phyloP scores from a whole-genome alignment of 495 filamentous ascomycete species.

The Talaromyces proteolyticus region DNA sequence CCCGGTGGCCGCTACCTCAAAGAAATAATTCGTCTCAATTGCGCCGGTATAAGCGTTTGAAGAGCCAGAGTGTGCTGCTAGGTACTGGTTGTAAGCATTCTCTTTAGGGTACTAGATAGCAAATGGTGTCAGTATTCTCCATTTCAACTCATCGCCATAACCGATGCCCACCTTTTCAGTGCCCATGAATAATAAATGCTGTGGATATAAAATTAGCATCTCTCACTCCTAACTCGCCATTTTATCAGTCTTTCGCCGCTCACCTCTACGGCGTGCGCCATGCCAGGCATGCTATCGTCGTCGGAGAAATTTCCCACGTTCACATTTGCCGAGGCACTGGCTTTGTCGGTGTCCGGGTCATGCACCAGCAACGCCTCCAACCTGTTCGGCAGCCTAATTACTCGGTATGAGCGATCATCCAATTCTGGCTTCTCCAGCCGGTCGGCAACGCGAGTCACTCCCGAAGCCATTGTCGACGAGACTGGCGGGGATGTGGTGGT shows the following conservation, averaged over 20 bases:
- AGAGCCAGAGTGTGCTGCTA: constrained; percentile 79
- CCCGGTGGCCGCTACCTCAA: constrained; percentile 77
- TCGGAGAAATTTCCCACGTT: constrained; percentile 96
- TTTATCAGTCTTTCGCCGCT: too few species aligned
- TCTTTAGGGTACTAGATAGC: constrained; percentile 73
- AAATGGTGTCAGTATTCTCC: constrained; percentile 1
- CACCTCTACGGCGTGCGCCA: constrained; percentile 79
- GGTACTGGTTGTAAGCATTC: constrained; percentile 93
- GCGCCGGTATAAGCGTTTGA: constrained; percentile 94
- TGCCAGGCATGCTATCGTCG: constrained; percentile 83
- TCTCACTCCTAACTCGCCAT: neutral
- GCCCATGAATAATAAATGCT: constrained; percentile 93
- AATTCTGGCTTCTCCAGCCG: constrained; percentile 78
- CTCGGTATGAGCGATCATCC: constrained; percentile 83
- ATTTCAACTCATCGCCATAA: neutral
- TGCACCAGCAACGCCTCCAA: constrained; percentile 94
- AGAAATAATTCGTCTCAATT: constrained; percentile 97
- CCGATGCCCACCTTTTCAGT: constrained; percentile 71
- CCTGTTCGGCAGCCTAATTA: constrained; percentile 78
- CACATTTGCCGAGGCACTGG: constrained; percentile 89
- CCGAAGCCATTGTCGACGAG: constrained; percentile 41
- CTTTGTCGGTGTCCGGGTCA: constrained; percentile 94
- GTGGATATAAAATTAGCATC: too few species aligned
- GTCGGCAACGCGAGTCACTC: constrained; percentile 67
- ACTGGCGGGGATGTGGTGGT: neutral